Conservation (phyloP, 257 asterid species). For the Plectranthus barbatus region DNA sequence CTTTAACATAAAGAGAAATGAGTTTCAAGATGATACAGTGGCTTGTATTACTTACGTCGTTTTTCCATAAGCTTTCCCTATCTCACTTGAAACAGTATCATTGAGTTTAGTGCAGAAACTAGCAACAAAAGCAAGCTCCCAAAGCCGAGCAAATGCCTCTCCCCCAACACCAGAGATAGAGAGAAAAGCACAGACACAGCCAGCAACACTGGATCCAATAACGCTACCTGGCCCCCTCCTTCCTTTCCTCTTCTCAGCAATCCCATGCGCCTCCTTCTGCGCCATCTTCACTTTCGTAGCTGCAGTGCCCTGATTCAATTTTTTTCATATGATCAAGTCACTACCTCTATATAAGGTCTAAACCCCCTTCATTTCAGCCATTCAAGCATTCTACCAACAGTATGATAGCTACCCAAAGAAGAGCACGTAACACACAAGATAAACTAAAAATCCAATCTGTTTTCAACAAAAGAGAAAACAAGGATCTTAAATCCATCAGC, state of each 20-base stretch:
- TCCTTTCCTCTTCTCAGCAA: slow-evolving; percentile 93
- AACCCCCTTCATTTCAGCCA: neutral
- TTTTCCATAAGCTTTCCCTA: slow-evolving; percentile 91
- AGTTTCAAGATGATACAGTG: neutral
- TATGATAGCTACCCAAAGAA: neutral
- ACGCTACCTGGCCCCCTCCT: slow-evolving; percentile 98
- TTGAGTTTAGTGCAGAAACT: slow-evolving; percentile 93
- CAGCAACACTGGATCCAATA: slow-evolving; percentile 94
- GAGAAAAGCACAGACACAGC: slow-evolving; percentile 77
- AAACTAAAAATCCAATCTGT: neutral
- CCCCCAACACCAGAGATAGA: slow-evolving; percentile 69
- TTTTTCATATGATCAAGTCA: neutral
- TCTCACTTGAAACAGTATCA: slow-evolving; percentile 95
- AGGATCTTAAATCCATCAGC: neutral
- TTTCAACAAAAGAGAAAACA: neutral
- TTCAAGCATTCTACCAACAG: neutral
- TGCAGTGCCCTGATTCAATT: slow-evolving; percentile 70
- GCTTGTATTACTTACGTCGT: slow-evolving; percentile 57
- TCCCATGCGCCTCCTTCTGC: slow-evolving; percentile 91
- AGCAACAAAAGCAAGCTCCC: slow-evolving; percentile 91
- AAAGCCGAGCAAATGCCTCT: slow-evolving; percentile 44
- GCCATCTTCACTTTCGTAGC: slow-evolving; percentile 94
- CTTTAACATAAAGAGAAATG: neutral
- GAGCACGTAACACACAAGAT: neutral
- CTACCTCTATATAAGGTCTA: too few relatives aligned